A percentile compares a stretch with the other conserved stretches of the same genome.
Conservation (phyloP, 805 yeast species). For the Wickerhamiella kurtzmanii region DNA sequence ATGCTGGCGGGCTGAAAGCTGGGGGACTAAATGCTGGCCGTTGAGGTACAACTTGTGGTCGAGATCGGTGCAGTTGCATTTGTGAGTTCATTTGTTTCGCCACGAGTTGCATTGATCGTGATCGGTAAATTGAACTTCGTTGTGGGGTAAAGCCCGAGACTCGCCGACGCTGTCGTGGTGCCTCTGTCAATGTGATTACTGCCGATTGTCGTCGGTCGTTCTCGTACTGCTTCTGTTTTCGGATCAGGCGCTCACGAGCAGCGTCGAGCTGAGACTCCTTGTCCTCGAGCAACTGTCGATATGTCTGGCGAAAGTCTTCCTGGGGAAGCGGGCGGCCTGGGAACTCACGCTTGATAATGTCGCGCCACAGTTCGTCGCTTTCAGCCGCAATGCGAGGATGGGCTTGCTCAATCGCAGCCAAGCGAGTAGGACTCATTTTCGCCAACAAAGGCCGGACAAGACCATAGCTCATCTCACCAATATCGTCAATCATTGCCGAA, state of each 20-base stretch:
- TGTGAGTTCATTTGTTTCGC: conserved; percentile 12
- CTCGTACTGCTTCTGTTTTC: conserved; percentile 20
- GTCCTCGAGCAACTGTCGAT: conserved; percentile 20
- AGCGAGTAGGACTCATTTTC: conserved; percentile 24
- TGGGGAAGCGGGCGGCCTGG: conserved; percentile 23
- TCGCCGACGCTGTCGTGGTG: conserved; percentile 4
- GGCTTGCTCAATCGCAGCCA: conserved; percentile 22
- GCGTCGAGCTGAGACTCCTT: conserved; percentile 35
- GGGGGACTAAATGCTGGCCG: not conserved
- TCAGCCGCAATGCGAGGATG: conserved; percentile 22
- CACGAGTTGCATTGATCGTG: conserved; percentile 18
- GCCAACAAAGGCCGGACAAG: conserved; percentile 27
- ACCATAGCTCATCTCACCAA: conserved; percentile 29
- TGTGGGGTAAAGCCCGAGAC: conserved; percentile 3
- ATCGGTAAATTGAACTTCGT: conserved; percentile 7
- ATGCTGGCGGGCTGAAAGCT: not conserved
- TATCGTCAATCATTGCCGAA: conserved; percentile 21
- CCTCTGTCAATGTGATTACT: conserved; percentile 15
- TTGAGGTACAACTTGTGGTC: not conserved
- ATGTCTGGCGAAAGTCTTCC: conserved; percentile 19
- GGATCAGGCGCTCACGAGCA: conserved; percentile 28
- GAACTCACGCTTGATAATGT: conserved; percentile 23
- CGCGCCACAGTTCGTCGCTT: conserved; percentile 26
- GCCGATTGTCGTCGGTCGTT: conserved; percentile 19
- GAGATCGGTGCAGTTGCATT: conserved; percentile 5